phyloP scores from a whole-genome alignment of 2,329 filamentous ascomycete species.

The Xylariaceae sp. region DNA sequence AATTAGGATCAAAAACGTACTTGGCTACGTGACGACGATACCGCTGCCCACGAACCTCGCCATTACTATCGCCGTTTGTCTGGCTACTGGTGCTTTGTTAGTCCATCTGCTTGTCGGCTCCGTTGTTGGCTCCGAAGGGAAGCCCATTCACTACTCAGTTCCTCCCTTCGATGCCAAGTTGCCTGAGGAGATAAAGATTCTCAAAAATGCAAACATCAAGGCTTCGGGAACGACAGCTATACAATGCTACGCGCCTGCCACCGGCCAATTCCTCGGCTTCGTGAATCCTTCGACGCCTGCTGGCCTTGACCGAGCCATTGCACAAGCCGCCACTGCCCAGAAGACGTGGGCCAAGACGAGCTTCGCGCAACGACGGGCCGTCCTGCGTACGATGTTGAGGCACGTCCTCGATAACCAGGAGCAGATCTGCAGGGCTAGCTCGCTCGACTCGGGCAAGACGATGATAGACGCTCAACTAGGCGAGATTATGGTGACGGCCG shows the following conservation, averaged over 20 bases:
- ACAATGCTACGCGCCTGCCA: slow-evolving; percentile 85
- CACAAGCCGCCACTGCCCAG: slow-evolving; percentile 69
- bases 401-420: slow-evolving; percentile 86
- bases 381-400: slow-evolving; percentile 74
- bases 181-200: slow-evolving; percentile 50
- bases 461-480: slow-evolving; percentile 90
- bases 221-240: slow-evolving; percentile 61
- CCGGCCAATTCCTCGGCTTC: slow-evolving; percentile 73
- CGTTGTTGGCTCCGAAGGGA: slow-evolving; percentile 27
- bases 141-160: slow-evolving; percentile 54
- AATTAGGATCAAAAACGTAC: slow-evolving; percentile 21
- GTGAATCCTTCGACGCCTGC: slow-evolving; percentile 71
- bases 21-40: slow-evolving; percentile 11
- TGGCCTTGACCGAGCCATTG: slow-evolving; percentile 73
- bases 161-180: slow-evolving; percentile 49
- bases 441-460: slow-evolving; percentile 92
- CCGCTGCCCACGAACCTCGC: slow-evolving; percentile 16
- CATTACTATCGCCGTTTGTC: neutral
- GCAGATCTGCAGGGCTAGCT: slow-evolving; percentile 76
- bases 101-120: slow-evolving; percentile 24
- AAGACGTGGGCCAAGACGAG: slow-evolving; percentile 69
- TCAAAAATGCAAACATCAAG: slow-evolving; percentile 58
- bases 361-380: slow-evolving; percentile 69
- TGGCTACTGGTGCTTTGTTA: slow-evolving; percentile 7
- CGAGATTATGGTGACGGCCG: slow-evolving; percentile 87